phyloP scores from a whole-genome alignment of 192 early-diverging fungal genomes.

The Umbelopsis sp. region DNA sequence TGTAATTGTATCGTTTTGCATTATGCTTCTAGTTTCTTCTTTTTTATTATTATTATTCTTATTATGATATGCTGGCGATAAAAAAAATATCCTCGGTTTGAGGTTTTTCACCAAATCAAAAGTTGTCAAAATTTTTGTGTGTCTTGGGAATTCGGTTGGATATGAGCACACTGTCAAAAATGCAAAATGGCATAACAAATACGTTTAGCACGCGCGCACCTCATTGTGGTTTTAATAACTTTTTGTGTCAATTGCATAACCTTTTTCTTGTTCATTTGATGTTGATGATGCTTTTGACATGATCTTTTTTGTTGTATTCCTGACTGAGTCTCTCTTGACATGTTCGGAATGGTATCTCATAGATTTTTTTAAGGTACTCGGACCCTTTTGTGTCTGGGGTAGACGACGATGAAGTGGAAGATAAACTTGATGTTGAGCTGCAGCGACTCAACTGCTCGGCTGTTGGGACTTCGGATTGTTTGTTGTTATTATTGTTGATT shows the following conservation, averaged over 20 bases:
- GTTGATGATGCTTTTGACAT: constrained; percentile 17
- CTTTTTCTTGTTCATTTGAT: too few species aligned
- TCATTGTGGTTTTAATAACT: background rate
- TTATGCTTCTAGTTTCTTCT: too few species aligned
- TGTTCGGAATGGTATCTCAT: background rate
- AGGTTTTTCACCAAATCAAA: too few species aligned
- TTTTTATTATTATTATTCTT: too few species aligned
- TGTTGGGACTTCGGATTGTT: background rate
- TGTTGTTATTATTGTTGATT: too few species aligned
- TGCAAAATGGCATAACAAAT: too few species aligned
- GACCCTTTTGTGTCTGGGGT: background rate
- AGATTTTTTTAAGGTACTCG: background rate
- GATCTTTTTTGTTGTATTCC: constrained; percentile 14
- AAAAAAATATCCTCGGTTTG: too few species aligned
- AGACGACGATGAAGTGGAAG: background rate
- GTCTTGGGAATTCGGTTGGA: too few species aligned
- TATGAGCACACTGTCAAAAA: too few species aligned
- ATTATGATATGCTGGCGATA: too few species aligned
- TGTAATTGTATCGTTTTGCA: too few species aligned
- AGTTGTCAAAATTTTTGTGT: too few species aligned
- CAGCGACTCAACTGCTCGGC: constrained; percentile 5
- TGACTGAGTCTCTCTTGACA: constrained; percentile 16
- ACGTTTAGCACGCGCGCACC: background rate
- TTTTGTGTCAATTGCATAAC: background rate
- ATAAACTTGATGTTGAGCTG: constrained; percentile 7